These are phyloP conservation scores for Saccharomycopsis sp. DNA, from an alignment of 805 yeast species.

Conservation along the genomic window DNA sequence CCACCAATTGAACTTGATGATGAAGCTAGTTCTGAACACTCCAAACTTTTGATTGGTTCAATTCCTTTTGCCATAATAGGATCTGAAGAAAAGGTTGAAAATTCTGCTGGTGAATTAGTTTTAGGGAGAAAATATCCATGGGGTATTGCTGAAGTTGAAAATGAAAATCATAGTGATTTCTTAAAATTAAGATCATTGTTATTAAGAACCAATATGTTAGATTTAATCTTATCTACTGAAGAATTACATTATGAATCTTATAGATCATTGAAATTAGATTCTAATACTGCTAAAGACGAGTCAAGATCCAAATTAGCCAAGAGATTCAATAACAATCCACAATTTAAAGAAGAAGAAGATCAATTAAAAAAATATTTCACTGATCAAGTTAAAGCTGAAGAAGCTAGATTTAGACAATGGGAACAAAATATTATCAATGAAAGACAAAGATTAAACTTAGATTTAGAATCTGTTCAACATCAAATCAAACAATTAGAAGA, in stretches of 20 bases:
- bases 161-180: constrained; percentile 78
- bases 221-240: constrained; percentile 67
- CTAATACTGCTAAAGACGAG: constrained; percentile 29
- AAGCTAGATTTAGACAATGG: constrained; percentile 97
- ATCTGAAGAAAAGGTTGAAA: constrained; percentile 59
- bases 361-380: constrained; percentile 89
- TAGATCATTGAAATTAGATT: constrained; percentile 61
- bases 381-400: constrained; percentile 94
- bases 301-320: constrained; percentile 25
- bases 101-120: constrained; percentile 51
- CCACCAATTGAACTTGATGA: constrained; percentile 75
- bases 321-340: constrained; percentile 65
- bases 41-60: constrained; percentile 66
- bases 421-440: constrained; percentile 93
- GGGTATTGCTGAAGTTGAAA: constrained; percentile 85
- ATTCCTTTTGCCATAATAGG: constrained; percentile 87
- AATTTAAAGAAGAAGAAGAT: constrained; percentile 93
- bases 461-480: constrained; percentile 78
- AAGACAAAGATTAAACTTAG: constrained; percentile 87
- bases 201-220: constrained; percentile 76
- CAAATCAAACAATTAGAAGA: constrained; percentile 68
- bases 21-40: constrained; percentile 67
- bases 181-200: constrained; percentile 69
- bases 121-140: constrained; percentile 83
- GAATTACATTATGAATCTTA: constrained; percentile 74